phyloP scores from a whole-genome alignment of 2,329 filamentous ascomycete species.

The Trichocomaceae sp. region DNA sequence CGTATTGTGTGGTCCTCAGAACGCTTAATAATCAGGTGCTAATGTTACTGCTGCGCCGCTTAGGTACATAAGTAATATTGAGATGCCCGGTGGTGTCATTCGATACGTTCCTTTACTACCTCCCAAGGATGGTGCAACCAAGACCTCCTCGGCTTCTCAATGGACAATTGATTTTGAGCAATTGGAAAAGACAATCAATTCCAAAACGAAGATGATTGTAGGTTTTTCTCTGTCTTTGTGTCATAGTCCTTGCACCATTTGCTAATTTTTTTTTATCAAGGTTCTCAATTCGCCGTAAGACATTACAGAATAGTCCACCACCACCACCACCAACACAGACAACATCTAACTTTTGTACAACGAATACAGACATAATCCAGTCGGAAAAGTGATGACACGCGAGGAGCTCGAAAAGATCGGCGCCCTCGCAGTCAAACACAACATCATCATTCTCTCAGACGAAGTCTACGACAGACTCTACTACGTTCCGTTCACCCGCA shows the following conservation, averaged over 20 bases:
- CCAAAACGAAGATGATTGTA: slow-evolving; percentile 93
- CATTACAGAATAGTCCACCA: background rate
- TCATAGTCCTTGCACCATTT: background rate
- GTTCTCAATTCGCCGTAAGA: slow-evolving; percentile 47
- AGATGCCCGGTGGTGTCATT: slow-evolving; percentile 93
- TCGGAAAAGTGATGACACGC: slow-evolving; percentile 88
- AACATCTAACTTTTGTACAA: slow-evolving; percentile 8
- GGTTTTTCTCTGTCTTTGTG: slow-evolving; percentile 14
- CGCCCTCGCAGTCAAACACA: slow-evolving; percentile 81
- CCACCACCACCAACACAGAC: background rate
- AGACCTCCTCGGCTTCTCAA: slow-evolving; percentile 76
- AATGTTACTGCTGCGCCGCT: background rate
- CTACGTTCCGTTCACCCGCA: slow-evolving; percentile 90
- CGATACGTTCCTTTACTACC: slow-evolving; percentile 94
- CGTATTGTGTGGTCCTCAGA: slow-evolving; percentile 31
- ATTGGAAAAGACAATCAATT: slow-evolving; percentile 72
- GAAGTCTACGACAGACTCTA: slow-evolving; percentile 93
- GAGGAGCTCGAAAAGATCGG: slow-evolving; percentile 79
- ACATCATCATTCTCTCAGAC: slow-evolving; percentile 87
- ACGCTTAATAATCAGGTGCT: slow-evolving; percentile 24
- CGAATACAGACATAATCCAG: slow-evolving; percentile 66
- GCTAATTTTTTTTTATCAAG: slow-evolving; percentile 20
- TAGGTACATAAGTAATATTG: slow-evolving; percentile 91
- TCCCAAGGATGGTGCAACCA: slow-evolving; percentile 67
- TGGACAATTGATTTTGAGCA: slow-evolving; percentile 83